Base-by-base conservation (phyloP, 2,329 filamentous ascomycete genomes). In the Ophiostoma piceae region DNA sequence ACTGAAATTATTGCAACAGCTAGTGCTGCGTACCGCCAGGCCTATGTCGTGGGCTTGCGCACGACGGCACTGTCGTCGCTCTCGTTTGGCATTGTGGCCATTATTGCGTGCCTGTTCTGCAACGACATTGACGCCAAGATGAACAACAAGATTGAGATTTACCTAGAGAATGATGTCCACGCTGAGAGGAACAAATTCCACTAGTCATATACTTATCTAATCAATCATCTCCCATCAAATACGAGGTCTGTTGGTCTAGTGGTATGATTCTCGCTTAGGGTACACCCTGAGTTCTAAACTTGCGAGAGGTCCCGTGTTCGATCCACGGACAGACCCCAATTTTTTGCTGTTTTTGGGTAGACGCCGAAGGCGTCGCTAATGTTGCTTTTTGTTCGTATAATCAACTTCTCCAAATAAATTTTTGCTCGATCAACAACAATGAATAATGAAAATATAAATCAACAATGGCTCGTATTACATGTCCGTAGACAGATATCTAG, bases 241-340 rank as follows among this genome's bases (percentile, higher is more conserved):
- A 65, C 19, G 41, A 14, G 65, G 65, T 41, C 70, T 71, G 71
- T 66, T 82, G 75, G 1, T 87, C 84, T 85, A 85, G 84, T 83
- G 84, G 84, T 86, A 87, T 86, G 84, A 86, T 87, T 86, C 84
- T 85, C 84, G 84, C 85, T 86, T 86, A 87, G 85, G 84, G 84
- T 79, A 29, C 67, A 68, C 67, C 67, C 67, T 68, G 65, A 66
- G 65, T 66, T 66, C 12, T n/a, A 43, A 47, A 22, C 65, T 66
- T 66, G 65, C 65, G 65, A 66, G 65, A 66, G 65, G 65, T 66
- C 65, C 65, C 65, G 65, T 66, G 65, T 66, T 66, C 65, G 65
- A 66, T 66, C 65, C 65, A 66, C 65, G 65, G 35, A 66, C 65
- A 66, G 65, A n/a, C 67, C 67, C 51, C 66, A 67, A 67, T 26